Conservation (phyloP, 495 filamentous ascomycete genomes). For the Staphylotrichum longicolle region DNA sequence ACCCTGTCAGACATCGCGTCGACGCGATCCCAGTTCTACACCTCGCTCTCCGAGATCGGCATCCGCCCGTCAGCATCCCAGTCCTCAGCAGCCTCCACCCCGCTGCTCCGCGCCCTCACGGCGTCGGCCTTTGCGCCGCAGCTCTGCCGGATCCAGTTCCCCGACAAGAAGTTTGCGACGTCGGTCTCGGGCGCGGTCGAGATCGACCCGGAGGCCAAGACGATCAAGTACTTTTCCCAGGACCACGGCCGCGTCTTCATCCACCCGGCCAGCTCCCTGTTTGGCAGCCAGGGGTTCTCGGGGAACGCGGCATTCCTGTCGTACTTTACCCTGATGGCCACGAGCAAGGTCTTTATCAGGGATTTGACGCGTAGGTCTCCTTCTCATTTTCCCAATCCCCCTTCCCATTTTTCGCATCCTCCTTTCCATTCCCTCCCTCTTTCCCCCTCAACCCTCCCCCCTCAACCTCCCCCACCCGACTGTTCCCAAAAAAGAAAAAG, state of each 20-base stretch:
- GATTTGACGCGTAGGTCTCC: slow-evolving; percentile 76
- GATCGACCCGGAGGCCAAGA: slow-evolving; percentile 85
- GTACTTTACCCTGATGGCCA: slow-evolving; percentile 89
- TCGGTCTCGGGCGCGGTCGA: slow-evolving; percentile 83
- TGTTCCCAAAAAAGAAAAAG: too few relatives aligned
- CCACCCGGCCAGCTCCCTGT: slow-evolving; percentile 82
- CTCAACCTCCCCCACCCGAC: too few relatives aligned
- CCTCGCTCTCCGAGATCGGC: slow-evolving; percentile 79
- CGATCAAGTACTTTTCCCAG: slow-evolving; percentile 87
- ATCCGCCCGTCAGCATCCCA: slow-evolving; percentile 55
- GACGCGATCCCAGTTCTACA: slow-evolving; percentile 80
- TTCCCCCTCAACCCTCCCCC: slow-evolving; percentile 2
- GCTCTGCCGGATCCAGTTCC: slow-evolving; percentile 84
- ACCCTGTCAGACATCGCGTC: slow-evolving; percentile 83
- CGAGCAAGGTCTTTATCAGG: slow-evolving; percentile 81
- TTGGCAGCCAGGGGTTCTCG: slow-evolving; percentile 72
- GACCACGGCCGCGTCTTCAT: slow-evolving; percentile 88
- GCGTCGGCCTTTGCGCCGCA: slow-evolving; percentile 90
- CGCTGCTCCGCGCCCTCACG: slow-evolving; percentile 81
- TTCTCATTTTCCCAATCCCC: background rate
- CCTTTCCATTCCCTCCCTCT: background rate
- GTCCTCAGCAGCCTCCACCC: slow-evolving; percentile 39
- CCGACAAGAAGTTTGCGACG: slow-evolving; percentile 89
- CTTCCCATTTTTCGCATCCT: background rate
- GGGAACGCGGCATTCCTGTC: slow-evolving; percentile 67